Evolutionary conservation across 2,329 filamentous ascomycete species (phyloP), one percentile per base, ranked within the genome.

Genomic region (Chaetoscypha palmicola): DNA sequence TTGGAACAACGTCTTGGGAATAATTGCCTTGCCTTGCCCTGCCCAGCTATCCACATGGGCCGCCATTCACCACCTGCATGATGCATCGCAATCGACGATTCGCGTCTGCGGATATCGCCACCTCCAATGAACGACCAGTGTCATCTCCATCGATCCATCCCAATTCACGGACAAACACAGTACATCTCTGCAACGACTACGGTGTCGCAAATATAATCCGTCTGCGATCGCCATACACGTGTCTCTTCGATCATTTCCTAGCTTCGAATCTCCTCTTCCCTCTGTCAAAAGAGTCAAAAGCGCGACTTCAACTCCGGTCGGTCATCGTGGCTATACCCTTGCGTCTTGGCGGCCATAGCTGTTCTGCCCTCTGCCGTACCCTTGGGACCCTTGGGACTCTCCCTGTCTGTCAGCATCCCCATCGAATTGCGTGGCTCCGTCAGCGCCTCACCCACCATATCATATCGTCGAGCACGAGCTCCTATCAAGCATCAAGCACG

Each of bases 391-490:
- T 10, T 7, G 8, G 5, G 14, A 16, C 8, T 10, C 9, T 33
- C 30, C 5, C 30, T 10, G 9, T 33, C 30, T 5, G 30, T 16
- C 7, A 7, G 24, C 24, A 7, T 28, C 24, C 8, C 30, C 9
- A 9, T 33, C 30, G 8, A 36, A 19, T 36, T 36, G 33, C 33
- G 33, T 36, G 33, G 33, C 33, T 21, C 17, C 33, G 17, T 33
- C 31, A 33, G 31, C 31, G 31, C 31, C 8, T 11, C 31, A 33
- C 10, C 8, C 24, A 28, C 8, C 7, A 28, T n/a, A n/a, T n/a
- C n/a, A n/a, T n/a, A n/a, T n/a, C n/a, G n/a, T n/a, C n/a, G n/a
- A n/a, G n/a, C n/a, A n/a, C n/a, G n/a, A n/a, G n/a, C n/a, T n/a
- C n/a, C n/a, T n/a, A 28, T 12, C 24, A 28, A 12, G 24, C 24